Conservation (phyloP, 2,329 filamentous ascomycete species). For the Penicillium expansum region DNA sequence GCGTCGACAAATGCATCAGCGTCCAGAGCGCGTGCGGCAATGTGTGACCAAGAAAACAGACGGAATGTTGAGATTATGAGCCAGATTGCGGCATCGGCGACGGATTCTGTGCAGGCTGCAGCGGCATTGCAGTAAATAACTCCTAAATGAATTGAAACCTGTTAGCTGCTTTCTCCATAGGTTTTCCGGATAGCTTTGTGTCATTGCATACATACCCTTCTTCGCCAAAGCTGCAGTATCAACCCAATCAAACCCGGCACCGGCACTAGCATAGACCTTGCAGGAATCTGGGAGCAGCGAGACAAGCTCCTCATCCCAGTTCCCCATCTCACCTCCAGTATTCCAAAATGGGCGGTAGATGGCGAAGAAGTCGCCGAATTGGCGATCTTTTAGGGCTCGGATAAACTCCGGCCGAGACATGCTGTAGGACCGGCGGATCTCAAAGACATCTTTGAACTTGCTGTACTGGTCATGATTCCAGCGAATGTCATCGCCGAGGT, state of each 20-base stretch:
- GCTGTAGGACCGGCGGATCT: conserved; percentile 37
- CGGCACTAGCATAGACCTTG: conserved; percentile 59
- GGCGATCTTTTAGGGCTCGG: conserved; percentile 41
- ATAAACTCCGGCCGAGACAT: conserved; percentile 42
- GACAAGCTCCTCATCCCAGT: conserved; percentile 61
- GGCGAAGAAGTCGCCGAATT: conserved; percentile 44
- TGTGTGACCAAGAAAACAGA: conserved; percentile 62
- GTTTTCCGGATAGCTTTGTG: background rate
- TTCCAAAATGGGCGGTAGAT: conserved; percentile 62
- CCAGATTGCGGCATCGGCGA: conserved; percentile 68
- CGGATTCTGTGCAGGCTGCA: conserved; percentile 67
- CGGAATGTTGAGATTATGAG: conserved; percentile 69
- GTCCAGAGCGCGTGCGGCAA: conserved; percentile 52
- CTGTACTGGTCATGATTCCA: conserved; percentile 48
- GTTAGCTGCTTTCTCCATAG: background rate
- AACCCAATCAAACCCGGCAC: conserved; percentile 64
- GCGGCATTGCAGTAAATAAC: conserved; percentile 67
- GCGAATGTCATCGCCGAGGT: conserved; percentile 49
- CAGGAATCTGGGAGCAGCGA: conserved; percentile 53
- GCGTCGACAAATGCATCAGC: conserved; percentile 54
- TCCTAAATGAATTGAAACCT: conserved; percentile 10
- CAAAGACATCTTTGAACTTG: conserved; percentile 41
- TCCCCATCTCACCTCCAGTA: conserved; percentile 64
- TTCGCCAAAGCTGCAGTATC: conserved; percentile 60
- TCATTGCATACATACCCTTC: conserved; percentile 47